These are phyloP conservation scores for Aspergillus floridensis DNA, from an alignment of 2,329 filamentous ascomycete species.

Conservation along the genomic window DNA sequence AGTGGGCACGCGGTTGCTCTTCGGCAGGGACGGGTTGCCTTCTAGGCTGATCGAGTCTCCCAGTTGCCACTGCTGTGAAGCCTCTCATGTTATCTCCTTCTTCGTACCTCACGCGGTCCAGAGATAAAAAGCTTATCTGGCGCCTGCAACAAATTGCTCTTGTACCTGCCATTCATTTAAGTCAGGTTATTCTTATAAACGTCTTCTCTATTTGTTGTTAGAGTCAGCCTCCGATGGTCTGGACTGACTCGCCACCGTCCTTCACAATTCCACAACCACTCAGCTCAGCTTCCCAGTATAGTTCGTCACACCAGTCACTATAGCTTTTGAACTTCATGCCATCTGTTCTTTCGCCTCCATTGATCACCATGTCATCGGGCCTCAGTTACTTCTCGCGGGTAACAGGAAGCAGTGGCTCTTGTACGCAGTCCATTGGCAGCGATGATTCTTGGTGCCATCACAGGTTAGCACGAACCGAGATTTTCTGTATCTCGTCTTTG, in stretches of 20 bases:
- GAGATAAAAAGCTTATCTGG: constrained; percentile 20
- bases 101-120: constrained; percentile 14
- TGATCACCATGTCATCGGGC: constrained; percentile 31
- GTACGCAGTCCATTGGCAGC: constrained; percentile 29
- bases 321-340: constrained; percentile 28
- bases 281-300: constrained; percentile 1
- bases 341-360: constrained; percentile 27
- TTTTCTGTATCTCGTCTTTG: not conserved
- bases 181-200: constrained; percentile 6
- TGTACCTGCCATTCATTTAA: not conserved
- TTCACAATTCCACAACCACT: not conserved
- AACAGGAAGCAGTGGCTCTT: constrained; percentile 28
- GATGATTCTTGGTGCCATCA: constrained; percentile 35
- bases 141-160: constrained; percentile 2
- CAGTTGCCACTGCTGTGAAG: constrained; percentile 14
- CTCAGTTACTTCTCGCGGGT: constrained; percentile 32
- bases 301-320: constrained; percentile 9
- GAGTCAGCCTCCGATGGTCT: constrained; percentile 6
- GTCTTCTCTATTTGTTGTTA: constrained; percentile 4
- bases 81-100: constrained; percentile 12
- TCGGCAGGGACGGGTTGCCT: constrained; percentile 15
- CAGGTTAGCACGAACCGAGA: constrained; percentile 33
- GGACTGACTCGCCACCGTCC: not conserved
- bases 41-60: constrained; percentile 7
- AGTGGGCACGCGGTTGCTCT: constrained; percentile 14